phyloP scores from a whole-genome alignment of 768 basidiomycete species.

The Daedaleopsis nitida region DNA sequence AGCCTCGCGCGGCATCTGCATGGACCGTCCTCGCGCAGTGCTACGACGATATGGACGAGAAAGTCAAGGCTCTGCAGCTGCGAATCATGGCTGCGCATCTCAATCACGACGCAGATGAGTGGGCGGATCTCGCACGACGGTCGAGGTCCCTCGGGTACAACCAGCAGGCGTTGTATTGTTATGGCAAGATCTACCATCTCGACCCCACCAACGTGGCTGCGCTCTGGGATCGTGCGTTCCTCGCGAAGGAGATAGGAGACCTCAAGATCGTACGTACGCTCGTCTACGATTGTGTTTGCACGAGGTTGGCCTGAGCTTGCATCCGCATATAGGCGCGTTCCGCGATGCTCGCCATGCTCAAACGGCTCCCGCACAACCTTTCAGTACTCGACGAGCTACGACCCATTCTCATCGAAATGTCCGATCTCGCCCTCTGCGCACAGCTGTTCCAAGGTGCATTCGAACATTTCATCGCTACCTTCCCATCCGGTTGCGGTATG shows the following conservation, averaged over 20 bases:
- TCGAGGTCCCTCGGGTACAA: slow-evolving; percentile 71
- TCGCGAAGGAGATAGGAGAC: slow-evolving; percentile 78
- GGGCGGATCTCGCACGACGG: slow-evolving; percentile 78
- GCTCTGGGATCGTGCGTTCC: slow-evolving; percentile 85
- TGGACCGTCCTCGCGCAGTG: slow-evolving; percentile 91
- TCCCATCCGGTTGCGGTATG: slow-evolving; percentile 51
- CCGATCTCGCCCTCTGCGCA: slow-evolving; percentile 66
- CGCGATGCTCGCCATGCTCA: slow-evolving; percentile 71
- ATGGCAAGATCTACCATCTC: slow-evolving; percentile 75
- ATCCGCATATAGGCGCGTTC: slow-evolving; percentile 48
- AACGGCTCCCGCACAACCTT: slow-evolving; percentile 77
- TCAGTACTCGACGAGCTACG: slow-evolving; percentile 78
- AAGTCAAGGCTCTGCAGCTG: slow-evolving; percentile 74
- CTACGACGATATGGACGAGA: slow-evolving; percentile 71
- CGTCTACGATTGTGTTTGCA: neutral
- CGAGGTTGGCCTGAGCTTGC: neutral
- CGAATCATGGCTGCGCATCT: slow-evolving; percentile 92
- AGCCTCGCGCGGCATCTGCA: slow-evolving; percentile 79
- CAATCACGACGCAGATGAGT: slow-evolving; percentile 79
- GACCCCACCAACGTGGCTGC: slow-evolving; percentile 84
- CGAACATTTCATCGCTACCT: slow-evolving; percentile 57
- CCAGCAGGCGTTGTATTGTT: slow-evolving; percentile 92
- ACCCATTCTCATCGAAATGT: slow-evolving; percentile 72
- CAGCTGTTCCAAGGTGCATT: slow-evolving; percentile 74
- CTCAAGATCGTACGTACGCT: slow-evolving; percentile 54